These are phyloP conservation scores for Citrullus mucosospermus DNA, from an alignment of 306 rosid genomes.

Conservation along the genomic window DNA sequence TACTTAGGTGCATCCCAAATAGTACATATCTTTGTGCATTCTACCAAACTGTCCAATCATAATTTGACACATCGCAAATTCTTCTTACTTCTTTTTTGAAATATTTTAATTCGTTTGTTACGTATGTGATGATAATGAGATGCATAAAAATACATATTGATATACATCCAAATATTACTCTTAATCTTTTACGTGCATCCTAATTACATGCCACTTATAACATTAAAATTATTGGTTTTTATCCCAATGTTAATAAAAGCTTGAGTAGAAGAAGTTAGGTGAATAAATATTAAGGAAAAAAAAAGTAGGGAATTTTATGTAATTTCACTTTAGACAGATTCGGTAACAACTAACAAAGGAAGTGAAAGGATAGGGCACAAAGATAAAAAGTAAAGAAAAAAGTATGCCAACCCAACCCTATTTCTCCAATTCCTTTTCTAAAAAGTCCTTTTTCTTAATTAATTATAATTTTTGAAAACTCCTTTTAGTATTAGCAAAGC, in stretches of 20 bases:
- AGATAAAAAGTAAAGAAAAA: neutral
- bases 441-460: neutral
- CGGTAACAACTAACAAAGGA: neutral
- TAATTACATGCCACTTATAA: neutral
- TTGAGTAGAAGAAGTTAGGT: neutral
- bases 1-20: too few relatives aligned
- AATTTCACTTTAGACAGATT: neutral
- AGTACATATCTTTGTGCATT: too few relatives aligned
- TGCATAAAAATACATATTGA: too few relatives aligned
- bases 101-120: too few relatives aligned
- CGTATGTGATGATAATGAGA: too few relatives aligned
- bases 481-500: neutral
- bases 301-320: slow-evolving; percentile 1
- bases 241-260: neutral
- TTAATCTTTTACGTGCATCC: too few relatives aligned
- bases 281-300: neutral
- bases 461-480: neutral
- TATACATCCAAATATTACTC: too few relatives aligned
- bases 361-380: neutral
- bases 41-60: too few relatives aligned
- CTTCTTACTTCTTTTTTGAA: too few relatives aligned
- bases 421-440: neutral
- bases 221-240: neutral
- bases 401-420: neutral
- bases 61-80: too few relatives aligned